These are phyloP conservation scores for Trichoderma aggressivum DNA, from an alignment of 2,329 filamentous ascomycete species.

Conservation along the genomic window DNA sequence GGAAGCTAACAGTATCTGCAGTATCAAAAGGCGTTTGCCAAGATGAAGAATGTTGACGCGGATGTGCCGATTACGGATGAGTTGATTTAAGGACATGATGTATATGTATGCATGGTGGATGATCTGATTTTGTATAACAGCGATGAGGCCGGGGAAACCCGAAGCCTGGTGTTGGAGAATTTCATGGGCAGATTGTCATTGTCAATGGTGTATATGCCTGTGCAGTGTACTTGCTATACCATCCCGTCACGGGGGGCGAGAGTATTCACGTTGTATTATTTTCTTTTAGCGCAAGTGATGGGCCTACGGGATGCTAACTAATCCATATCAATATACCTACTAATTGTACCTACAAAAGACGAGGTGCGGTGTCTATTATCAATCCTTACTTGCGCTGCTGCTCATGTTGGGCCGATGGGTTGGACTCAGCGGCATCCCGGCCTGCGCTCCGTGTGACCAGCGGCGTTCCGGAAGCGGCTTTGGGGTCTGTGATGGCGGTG, in stretches of 20 bases:
- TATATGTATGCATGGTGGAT: not conserved
- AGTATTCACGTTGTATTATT: not conserved
- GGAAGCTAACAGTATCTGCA: constrained; percentile 20
- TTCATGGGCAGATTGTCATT: not conserved
- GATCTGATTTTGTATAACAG: not conserved
- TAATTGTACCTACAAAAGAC: not conserved
- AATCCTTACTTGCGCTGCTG: not conserved
- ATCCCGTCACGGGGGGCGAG: not conserved
- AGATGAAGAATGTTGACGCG: constrained; percentile 25
- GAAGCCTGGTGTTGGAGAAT: not conserved
- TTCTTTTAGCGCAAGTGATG: not conserved
- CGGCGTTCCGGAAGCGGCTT: not conserved
- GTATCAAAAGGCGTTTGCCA: constrained; percentile 35
- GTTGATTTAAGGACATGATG: constrained; percentile 25
- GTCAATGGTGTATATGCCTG: not conserved
- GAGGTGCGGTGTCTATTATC: not conserved
- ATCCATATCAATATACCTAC: not conserved
- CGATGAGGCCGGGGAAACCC: not conserved
- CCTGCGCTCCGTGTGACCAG: not conserved
- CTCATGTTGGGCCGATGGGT: not conserved
- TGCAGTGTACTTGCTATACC: not conserved
- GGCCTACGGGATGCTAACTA: not conserved
- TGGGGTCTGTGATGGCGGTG: not conserved
- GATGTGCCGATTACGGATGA: constrained; percentile 28
- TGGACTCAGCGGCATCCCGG: not conserved